Evolutionary conservation across 2,329 filamentous ascomycete species (phyloP), one percentile per base, ranked within the genome.

Genomic region (Aspergillus sp.): DNA sequence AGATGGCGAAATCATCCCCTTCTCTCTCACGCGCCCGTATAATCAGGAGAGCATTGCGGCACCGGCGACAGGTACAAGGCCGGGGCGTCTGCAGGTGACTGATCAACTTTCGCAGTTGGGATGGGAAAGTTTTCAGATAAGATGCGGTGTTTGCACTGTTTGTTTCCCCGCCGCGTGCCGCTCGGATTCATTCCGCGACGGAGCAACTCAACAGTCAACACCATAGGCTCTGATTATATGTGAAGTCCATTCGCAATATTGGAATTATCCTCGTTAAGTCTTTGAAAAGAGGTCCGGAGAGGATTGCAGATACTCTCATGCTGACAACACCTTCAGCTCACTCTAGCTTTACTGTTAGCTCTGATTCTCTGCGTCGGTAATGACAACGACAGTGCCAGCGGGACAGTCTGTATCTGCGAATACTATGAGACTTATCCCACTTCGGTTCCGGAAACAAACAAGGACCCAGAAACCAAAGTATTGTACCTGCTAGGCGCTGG

Each of bases 131-230:
- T 63, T 58, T 56, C 57, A 48, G 70, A 71, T 67, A 67, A 70
- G 65, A 55, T 50, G 12, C n/a, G 41, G 5, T 70, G 74, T 78
- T 79, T 79, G 76, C 69, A 69, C 45, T 72, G 74, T 78, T 79
- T 78, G 75, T 53, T 55, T 43, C 12, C 7, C 21, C 21, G 5
- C 50, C 23, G 36, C 15, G 21, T 36, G 32, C 32, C 32, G 32
- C 32, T 36, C 32, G 15, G 32, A 39, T 41, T n/a, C 6, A 19
- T 21, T 45, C 41, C 41, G 41, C 41, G 41, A 19, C 41, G 17
- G 17, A 17, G 41, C 17, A 19, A 12, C 6, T 19, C 17, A 10
- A 43, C 17, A 9, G 8, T 21, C 17, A 12, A 43, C 17, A 10
- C 17, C 10, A 13, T 21, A n/a, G 39, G 8, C 7, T 41, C 39